Evolutionary conservation across 305 asterid genomes (phyloP).

Genomic region (Solanum hybrid): DNA sequence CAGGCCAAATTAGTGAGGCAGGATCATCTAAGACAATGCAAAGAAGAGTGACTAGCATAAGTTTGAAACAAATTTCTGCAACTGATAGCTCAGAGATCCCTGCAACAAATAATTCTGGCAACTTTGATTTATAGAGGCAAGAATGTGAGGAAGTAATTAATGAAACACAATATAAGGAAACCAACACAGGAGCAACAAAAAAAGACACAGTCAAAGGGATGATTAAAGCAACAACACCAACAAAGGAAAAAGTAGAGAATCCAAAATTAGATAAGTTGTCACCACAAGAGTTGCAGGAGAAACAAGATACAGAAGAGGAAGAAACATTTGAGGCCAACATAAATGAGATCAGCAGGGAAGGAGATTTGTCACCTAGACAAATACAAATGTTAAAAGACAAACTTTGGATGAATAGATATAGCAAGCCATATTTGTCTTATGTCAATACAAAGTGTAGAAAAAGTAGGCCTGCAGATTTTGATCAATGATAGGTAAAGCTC

Average conservation of each 20-base stretch:
- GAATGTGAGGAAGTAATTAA: too few relatives aligned
- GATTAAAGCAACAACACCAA: background rate
- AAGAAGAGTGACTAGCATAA: too few relatives aligned
- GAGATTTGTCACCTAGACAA: background rate
- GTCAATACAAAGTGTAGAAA: background rate
- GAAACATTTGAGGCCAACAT: background rate
- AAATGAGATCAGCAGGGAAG: background rate
- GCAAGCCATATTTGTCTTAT: background rate
- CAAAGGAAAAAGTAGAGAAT: background rate
- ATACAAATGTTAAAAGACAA: background rate
- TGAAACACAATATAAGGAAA: background rate
- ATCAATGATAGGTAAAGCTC: too few relatives aligned
- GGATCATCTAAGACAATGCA: too few relatives aligned
- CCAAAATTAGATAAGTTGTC: background rate
- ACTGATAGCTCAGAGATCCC: too few relatives aligned
- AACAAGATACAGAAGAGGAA: background rate
- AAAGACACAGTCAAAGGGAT: background rate
- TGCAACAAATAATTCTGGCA: too few relatives aligned
- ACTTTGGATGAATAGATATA: background rate
- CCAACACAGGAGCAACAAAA: background rate
- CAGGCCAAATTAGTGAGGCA: too few relatives aligned
- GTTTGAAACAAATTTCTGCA: too few relatives aligned
- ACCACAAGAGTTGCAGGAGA: background rate
- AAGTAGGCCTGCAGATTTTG: background rate
- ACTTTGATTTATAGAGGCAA: too few relatives aligned